Percentiles rank a stretch among this genome's conserved stretches.
Evolutionary conservation across 495 filamentous ascomycete genomes (phyloP).

Genomic region (Tuber indicum): DNA sequence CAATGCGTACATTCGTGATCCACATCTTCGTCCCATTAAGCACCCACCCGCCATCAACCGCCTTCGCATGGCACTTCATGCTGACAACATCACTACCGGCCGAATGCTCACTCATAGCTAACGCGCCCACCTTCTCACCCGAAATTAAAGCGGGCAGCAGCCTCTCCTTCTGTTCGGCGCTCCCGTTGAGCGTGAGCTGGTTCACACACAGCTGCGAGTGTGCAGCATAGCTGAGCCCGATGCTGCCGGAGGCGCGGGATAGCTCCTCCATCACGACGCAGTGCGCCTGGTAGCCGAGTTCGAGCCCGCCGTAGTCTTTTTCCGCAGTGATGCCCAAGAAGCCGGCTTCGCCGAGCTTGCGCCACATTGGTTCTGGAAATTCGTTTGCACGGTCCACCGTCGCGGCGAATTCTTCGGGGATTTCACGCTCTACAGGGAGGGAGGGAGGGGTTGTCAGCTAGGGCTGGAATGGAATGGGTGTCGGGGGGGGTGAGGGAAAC

Average conservation of each 20-base stretch:
- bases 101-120: conserved; percentile 92
- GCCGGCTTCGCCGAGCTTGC: conserved; percentile 83
- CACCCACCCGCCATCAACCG: conserved; percentile 75
- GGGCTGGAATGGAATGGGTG: background rate
- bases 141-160: conserved; percentile 77
- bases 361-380: conserved; percentile 89
- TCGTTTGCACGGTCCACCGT: conserved; percentile 76
- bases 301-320: conserved; percentile 85
- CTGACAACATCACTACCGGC: conserved; percentile 90
- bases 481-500: background rate
- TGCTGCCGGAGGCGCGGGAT: conserved; percentile 62
- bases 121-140: conserved; percentile 74
- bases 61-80: conserved; percentile 74
- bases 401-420: conserved; percentile 74
- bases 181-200: conserved; percentile 89
- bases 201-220: conserved; percentile 97
- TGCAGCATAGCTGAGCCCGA: conserved; percentile 87
- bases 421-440: conserved; percentile 52
- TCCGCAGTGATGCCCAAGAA: conserved; percentile 91
- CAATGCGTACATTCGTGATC: conserved; percentile 77
- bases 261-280: conserved; percentile 93
- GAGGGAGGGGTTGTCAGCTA: conserved; percentile 1
- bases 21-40: conserved; percentile 97
- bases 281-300: conserved; percentile 94
- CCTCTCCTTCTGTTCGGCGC: conserved; percentile 63